A percentile compares a stretch with the other conserved stretches of the same genome.
Conservation (phyloP, 345 rosid species). For the Boechera retrofracta region DNA sequence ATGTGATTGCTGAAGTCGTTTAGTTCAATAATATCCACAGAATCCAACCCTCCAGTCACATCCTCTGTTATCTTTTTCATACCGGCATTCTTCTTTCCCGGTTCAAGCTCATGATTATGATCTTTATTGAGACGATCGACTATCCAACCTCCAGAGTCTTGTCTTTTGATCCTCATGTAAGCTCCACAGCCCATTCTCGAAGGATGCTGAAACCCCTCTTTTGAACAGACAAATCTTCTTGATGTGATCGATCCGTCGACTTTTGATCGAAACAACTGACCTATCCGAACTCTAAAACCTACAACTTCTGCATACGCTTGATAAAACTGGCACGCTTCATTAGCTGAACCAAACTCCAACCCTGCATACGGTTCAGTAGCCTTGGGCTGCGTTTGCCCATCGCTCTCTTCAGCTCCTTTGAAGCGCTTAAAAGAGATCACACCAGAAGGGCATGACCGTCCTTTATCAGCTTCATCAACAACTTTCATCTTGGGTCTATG, state of each 20-base stretch:
- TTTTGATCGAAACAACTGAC: conserved; percentile 90
- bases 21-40: conserved; percentile 53
- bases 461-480: conserved; percentile 55
- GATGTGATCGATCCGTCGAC: conserved; percentile 86
- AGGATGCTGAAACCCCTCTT: conserved; percentile 95
- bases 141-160: conserved; percentile 76
- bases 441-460: conserved; percentile 55
- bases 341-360: conserved; percentile 71
- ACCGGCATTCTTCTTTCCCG: conserved; percentile 51
- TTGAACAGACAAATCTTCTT: conserved; percentile 87
- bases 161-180: conserved; percentile 88
- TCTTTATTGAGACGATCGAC: conserved; percentile 80
- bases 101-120: conserved; percentile 77
- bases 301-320: conserved; percentile 65
- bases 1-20: conserved; percentile 41
- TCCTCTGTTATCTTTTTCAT: conserved; percentile 66
- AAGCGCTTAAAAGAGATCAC: conserved; percentile 61
- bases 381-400: conserved; percentile 25
- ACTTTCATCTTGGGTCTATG: conserved; percentile 60
- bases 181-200: conserved; percentile 95
- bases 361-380: conserved; percentile 65
- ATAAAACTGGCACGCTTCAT: conserved; percentile 77
- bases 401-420: conserved; percentile 57
- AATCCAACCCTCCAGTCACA: conserved; percentile 55
- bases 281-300: conserved; percentile 84